A percentile compares a stretch with the other conserved stretches of the same genome.
Evolutionary conservation across 768 basidiomycete species (phyloP).

Genomic region (Harrya chromipes): DNA sequence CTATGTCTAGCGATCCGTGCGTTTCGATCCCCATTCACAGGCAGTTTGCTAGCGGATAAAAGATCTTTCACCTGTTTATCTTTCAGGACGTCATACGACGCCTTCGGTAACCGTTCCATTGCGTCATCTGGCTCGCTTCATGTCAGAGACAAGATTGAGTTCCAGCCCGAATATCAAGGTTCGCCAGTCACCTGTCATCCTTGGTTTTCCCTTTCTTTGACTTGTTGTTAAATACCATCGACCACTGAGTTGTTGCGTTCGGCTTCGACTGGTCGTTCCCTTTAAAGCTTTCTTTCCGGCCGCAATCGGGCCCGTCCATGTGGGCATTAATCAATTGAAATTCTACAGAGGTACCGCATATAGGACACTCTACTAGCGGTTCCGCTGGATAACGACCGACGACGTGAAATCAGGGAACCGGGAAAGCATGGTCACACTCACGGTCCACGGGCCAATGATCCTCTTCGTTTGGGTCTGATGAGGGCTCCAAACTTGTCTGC

Average conservation of each 20-base stretch:
- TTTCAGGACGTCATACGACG: slow-evolving; percentile 61
- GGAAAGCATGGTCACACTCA: slow-evolving; percentile 9
- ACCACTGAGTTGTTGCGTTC: slow-evolving; percentile 39
- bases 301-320: slow-evolving; percentile 56
- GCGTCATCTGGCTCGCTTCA: slow-evolving; percentile 32
- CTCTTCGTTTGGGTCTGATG: slow-evolving; percentile 33
- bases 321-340: slow-evolving; percentile 57
- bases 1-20: slow-evolving; percentile 56
- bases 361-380: slow-evolving; percentile 53
- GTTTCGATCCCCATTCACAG: slow-evolving; percentile 49
- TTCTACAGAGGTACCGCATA: slow-evolving; percentile 50
- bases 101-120: slow-evolving; percentile 53
- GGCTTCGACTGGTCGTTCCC: slow-evolving; percentile 22
- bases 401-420: background rate
- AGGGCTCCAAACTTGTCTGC: slow-evolving; percentile 19
- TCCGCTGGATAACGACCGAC: slow-evolving; percentile 26
- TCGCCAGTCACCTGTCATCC: slow-evolving; percentile 24
- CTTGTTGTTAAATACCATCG: slow-evolving; percentile 34
- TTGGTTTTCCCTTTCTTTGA: slow-evolving; percentile 43
- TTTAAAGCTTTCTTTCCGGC: slow-evolving; percentile 21
- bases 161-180: background rate
- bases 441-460: slow-evolving; percentile 14
- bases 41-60: slow-evolving; percentile 48
- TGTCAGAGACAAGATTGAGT: slow-evolving; percentile 19
- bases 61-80: slow-evolving; percentile 58